Percentiles rank a stretch among this genome's conserved stretches.
These are phyloP conservation scores for Saxophila tyrrhenica DNA, from an alignment of 495 filamentous ascomycete genomes.

Conservation along the genomic window DNA sequence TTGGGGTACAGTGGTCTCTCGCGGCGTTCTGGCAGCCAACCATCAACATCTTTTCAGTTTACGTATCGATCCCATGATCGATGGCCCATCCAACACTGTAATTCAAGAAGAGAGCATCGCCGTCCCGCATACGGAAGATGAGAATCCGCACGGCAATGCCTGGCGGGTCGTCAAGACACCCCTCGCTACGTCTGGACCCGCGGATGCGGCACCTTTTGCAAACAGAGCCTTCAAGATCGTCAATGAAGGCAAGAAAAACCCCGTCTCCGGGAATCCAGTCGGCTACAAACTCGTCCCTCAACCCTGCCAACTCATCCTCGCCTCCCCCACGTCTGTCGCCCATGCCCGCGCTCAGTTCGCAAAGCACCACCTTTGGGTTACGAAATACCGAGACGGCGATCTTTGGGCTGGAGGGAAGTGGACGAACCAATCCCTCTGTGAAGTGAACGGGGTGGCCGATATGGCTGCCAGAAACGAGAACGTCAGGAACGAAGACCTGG, in stretches of 20 bases:
- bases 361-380: conserved; percentile 24
- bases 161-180: conserved; percentile 9
- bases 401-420: conserved; percentile 23
- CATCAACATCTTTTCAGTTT: conserved; percentile 27
- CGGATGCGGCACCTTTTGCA: conserved; percentile 14
- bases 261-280: conserved; percentile 19
- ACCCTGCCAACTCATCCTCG: conserved; percentile 23
- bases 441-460: conserved; percentile 12
- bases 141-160: conserved; percentile 23
- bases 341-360: conserved; percentile 19
- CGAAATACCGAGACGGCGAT: conserved; percentile 23
- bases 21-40: conserved; percentile 24
- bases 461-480: conserved; percentile 8
- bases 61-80: conserved; percentile 25
- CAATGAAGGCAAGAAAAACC: conserved; percentile 21
- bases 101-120: conserved; percentile 23
- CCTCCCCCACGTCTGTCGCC: conserved; percentile 13
- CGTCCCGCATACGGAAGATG: conserved; percentile 14
- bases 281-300: conserved; percentile 25
- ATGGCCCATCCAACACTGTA: conserved; percentile 22
- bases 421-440: conserved; percentile 20
- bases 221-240: conserved; percentile 21
- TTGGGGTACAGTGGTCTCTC: conserved; percentile 21
- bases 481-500: conserved; percentile 20
- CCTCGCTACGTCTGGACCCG: conserved; percentile 4